Evolutionary conservation across 2,329 filamentous ascomycete species (phyloP).

Genomic region (Curvularia sp.): DNA sequence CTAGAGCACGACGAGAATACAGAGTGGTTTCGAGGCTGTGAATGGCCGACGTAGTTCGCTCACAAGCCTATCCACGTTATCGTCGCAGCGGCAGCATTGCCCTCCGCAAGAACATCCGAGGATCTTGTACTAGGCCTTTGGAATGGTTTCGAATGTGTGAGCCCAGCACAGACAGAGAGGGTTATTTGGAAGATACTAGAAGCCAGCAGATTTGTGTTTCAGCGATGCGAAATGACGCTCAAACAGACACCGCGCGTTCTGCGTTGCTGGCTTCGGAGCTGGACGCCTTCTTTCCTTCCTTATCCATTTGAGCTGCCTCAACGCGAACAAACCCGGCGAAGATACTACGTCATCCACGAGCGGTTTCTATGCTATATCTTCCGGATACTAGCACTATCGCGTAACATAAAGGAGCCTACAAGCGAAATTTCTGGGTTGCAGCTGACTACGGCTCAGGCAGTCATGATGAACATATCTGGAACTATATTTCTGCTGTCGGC

Average conservation of each 20-base stretch:
- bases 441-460: conserved; percentile 16
- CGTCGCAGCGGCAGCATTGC: conserved; percentile 11
- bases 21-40: conserved; percentile 15
- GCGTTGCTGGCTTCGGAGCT: conserved; percentile 2
- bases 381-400: no score
- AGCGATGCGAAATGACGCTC: conserved; percentile 13
- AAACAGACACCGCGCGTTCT: conserved; percentile 13
- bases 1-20: conserved; percentile 18
- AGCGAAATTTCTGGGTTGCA: conserved; percentile 7
- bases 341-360: no score
- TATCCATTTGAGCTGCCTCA: conserved; percentile 14
- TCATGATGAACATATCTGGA: conserved; percentile 19
- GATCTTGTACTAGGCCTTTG: conserved; percentile 3
- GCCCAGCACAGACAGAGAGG: conserved; percentile 5
- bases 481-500: conserved; percentile 3
- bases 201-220: conserved; percentile 13
- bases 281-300: conserved; percentile 16
- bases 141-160: conserved; percentile 4
- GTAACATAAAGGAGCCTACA: no score
- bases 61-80: conserved; percentile 17
- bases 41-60: conserved; percentile 15
- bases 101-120: conserved; percentile 5
- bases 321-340: conserved; percentile 6
- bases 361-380: no score
- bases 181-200: conserved; percentile 18